Conservation (phyloP, 495 filamentous ascomycete species). For the Penicillium canariense region DNA sequence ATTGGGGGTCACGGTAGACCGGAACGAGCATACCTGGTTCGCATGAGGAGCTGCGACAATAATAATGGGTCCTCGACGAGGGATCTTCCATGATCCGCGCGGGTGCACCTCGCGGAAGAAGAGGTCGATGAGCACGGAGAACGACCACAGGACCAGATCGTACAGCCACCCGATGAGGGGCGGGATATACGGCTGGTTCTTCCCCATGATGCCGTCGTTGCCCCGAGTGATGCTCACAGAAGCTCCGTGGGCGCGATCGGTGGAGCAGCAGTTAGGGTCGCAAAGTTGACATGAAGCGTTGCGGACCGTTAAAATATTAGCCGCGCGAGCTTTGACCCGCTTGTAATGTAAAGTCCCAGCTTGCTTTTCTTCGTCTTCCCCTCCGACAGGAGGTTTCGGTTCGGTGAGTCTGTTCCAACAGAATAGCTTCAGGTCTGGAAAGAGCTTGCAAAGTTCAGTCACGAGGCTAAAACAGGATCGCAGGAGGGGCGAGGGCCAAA, state of each 20-base stretch:
- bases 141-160: slow-evolving; percentile 75
- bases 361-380: background rate
- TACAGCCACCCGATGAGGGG: slow-evolving; percentile 75
- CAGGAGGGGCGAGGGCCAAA: slow-evolving; percentile 3
- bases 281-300: slow-evolving; percentile 25
- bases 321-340: slow-evolving; percentile 22
- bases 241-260: slow-evolving; percentile 3
- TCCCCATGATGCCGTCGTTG: slow-evolving; percentile 24
- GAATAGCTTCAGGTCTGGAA: background rate
- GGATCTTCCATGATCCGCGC: slow-evolving; percentile 89
- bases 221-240: background rate
- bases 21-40: slow-evolving; percentile 69
- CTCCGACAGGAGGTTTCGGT: background rate
- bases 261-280: slow-evolving; percentile 3
- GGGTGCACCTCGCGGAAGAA: slow-evolving; percentile 99
- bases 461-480: background rate
- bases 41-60: slow-evolving; percentile 98
- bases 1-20: background rate
- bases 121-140: slow-evolving; percentile 83
- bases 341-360: slow-evolving; percentile 10
- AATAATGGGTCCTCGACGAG: slow-evolving; percentile 80
- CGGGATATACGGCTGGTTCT: slow-evolving; percentile 55
- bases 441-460: background rate
- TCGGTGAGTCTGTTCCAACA: background rate
- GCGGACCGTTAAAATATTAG: slow-evolving; percentile 2